A percentile compares a stretch with the other conserved stretches of the same genome.
Evolutionary conservation across 768 basidiomycete genomes (phyloP).

Genomic region (Clitopilus passeckerianus): DNA sequence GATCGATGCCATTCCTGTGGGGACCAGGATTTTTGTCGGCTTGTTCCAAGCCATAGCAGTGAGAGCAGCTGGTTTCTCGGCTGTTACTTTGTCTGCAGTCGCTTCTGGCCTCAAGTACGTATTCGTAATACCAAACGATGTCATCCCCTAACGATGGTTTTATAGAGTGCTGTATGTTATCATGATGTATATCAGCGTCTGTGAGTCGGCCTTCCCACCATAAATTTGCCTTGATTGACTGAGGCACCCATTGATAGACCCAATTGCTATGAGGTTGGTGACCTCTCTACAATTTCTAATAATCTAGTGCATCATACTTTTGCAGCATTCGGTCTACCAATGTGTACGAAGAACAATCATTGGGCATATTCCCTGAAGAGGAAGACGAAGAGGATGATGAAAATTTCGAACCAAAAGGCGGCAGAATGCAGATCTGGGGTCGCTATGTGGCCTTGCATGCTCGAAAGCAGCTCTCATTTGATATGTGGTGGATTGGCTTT

Average conservation of each 20-base stretch:
- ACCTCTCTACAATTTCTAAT: not conserved
- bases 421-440: conserved; percentile 65
- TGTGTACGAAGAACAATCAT: conserved; percentile 89
- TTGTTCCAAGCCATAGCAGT: conserved; percentile 79
- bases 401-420: conserved; percentile 36
- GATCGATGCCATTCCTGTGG: conserved; percentile 64
- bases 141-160: not conserved
- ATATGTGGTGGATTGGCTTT: conserved; percentile 94
- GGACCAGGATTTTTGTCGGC: conserved; percentile 67
- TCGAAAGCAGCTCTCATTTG: conserved; percentile 86
- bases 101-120: conserved; percentile 88
- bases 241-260: conserved; percentile 36
- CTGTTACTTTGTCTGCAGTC: conserved; percentile 66
- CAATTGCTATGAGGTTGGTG: conserved; percentile 72
- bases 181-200: conserved; percentile 92
- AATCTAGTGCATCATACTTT: not conserved
- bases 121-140: not conserved
- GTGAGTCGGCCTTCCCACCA: conserved; percentile 36
- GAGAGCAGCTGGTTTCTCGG: conserved; percentile 81
- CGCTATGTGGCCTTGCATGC: conserved; percentile 79
- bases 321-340: conserved; percentile 84
- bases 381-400: conserved; percentile 47
- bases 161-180: conserved; percentile 77
- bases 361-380: conserved; percentile 65
- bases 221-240: not conserved